phyloP scores from a whole-genome alignment of 2,329 filamentous ascomycete genomes.

The Fusarium armeniacum region DNA sequence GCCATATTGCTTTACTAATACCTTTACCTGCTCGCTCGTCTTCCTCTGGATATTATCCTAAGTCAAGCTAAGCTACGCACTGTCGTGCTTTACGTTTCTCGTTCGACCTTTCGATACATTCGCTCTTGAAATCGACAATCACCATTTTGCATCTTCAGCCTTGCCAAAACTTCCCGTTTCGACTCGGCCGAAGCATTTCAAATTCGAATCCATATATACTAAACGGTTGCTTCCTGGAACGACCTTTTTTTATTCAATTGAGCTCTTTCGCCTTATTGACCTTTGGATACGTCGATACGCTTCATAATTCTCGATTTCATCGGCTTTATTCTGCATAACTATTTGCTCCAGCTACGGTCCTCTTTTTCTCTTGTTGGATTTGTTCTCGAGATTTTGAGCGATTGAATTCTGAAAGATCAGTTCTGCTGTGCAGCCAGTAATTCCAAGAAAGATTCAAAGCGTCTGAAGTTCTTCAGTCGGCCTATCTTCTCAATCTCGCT shows the following conservation, averaged over 20 bases:
- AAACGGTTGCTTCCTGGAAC: slow-evolving; percentile 47
- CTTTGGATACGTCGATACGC: slow-evolving; percentile 42
- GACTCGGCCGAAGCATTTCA: slow-evolving; percentile 46
- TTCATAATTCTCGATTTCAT: slow-evolving; percentile 46
- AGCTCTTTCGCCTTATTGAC: slow-evolving; percentile 31
- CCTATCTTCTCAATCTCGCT: slow-evolving; percentile 27
- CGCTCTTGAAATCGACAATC: slow-evolving; percentile 44
- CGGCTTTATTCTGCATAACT: slow-evolving; percentile 45
- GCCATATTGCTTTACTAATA: slow-evolving; percentile 53
- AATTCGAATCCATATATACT: slow-evolving; percentile 50
- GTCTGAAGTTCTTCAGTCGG: slow-evolving; percentile 29
- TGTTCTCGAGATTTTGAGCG: slow-evolving; percentile 19
- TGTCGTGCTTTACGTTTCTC: slow-evolving; percentile 50
- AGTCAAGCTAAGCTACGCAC: slow-evolving; percentile 34
- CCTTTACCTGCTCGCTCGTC: slow-evolving; percentile 48
- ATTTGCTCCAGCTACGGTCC: slow-evolving; percentile 36
- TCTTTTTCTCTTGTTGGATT: slow-evolving; percentile 23
- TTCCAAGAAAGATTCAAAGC: slow-evolving; percentile 24
- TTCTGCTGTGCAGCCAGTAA: slow-evolving; percentile 37
- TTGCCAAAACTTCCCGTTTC: slow-evolving; percentile 37
- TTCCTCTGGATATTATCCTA: slow-evolving; percentile 35
- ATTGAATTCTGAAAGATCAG: slow-evolving; percentile 18
- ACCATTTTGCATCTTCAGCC: slow-evolving; percentile 41
- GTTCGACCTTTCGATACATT: slow-evolving; percentile 49
- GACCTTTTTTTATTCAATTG: slow-evolving; percentile 40